Base-by-base conservation (phyloP, 1,284 basidiomycete genomes). In the Cutaneotrichosporon cutaneum region DNA sequence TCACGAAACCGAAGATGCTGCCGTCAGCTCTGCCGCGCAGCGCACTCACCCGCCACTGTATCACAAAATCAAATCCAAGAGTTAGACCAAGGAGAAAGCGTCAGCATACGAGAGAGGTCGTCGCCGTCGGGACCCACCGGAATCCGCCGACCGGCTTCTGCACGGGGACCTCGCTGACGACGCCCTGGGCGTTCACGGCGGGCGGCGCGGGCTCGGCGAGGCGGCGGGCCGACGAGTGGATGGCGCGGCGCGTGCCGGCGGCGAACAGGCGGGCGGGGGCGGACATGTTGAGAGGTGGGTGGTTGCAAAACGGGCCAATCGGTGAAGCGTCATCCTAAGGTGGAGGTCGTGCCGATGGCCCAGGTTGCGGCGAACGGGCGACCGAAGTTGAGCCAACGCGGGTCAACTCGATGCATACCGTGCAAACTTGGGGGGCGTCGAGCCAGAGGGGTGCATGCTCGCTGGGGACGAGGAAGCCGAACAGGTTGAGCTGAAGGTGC, bases 1-100 rank as follows among this genome's bases (percentile, higher is more conserved):
- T 68, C 50, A 94, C 80, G 76, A 95, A 95, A 0, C 93, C 93
- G 30, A 94, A 84, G 60, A 95, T 86, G 55, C 91, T 94, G 68
- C 14, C 47, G 55, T 62, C 59, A 35, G 62, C 35, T 33, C 44
- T n/a, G 27, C 3, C n/a, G 10, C 26, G 5, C 11, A n/a, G 8
- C 44, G 57, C 21, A 78, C 86, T 77, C 66, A 90, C 90, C 90
- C 89, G 79, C 90, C 90, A 66, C 89, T 68, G 54, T 35, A 42
- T 5, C 5, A 30, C 3, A 32, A 27, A 10, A 1, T 10, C 16
- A 27, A 32, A 26, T 9, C 4, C n/a, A 4, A 16, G 3, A 30
- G 26, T 32, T 22, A 16, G 26, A 18, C 13, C 51, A n/a, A 36
- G 16, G 11, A 44, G 22, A 14, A 18, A 22, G 18, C 48, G 48